Percentiles rank a stretch among this genome's conserved stretches.
phyloP scores from a whole-genome alignment of 139 green algal species.

The Coccomyxa sp. region DNA sequence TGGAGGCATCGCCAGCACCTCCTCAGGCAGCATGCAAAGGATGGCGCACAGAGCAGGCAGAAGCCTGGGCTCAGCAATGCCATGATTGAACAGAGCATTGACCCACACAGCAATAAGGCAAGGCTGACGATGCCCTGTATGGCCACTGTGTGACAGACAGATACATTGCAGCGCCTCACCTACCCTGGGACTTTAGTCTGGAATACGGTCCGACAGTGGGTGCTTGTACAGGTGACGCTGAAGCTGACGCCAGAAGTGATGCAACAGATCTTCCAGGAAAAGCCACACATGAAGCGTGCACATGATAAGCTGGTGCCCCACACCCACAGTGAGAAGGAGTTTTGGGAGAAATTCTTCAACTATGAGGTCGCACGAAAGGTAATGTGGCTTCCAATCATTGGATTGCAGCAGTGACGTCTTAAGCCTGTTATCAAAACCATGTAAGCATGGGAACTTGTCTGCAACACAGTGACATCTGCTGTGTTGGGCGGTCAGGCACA shows the following conservation, averaged over 20 bases:
- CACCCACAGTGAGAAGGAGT: constrained; percentile 37
- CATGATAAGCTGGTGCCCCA: constrained; percentile 41
- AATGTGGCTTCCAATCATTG: background rate
- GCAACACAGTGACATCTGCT: background rate
- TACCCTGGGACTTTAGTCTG: too few species aligned
- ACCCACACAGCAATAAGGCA: too few species aligned
- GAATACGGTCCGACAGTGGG: background rate
- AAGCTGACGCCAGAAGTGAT: constrained; percentile 32
- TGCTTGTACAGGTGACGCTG: constrained; percentile 27
- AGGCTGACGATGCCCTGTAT: background rate
- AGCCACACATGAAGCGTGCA: constrained; percentile 46
- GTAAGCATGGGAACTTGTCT: too few species aligned
- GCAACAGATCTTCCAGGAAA: constrained; percentile 42
- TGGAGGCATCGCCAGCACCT: constrained; percentile 27
- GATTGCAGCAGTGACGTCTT: too few species aligned
- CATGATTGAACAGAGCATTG: constrained; percentile 37
- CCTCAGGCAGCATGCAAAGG: constrained; percentile 5
- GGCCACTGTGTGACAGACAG: background rate
- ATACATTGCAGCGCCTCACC: too few species aligned
- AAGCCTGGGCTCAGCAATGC: constrained; percentile 29
- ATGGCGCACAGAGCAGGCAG: constrained; percentile 12
- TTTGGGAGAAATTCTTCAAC: constrained; percentile 51
- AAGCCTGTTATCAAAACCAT: too few species aligned
- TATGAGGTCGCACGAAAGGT: constrained; percentile 25
- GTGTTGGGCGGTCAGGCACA: background rate